phyloP scores from a whole-genome alignment of 805 yeast genomes.

The Kurtzmaniella cleridarum region DNA sequence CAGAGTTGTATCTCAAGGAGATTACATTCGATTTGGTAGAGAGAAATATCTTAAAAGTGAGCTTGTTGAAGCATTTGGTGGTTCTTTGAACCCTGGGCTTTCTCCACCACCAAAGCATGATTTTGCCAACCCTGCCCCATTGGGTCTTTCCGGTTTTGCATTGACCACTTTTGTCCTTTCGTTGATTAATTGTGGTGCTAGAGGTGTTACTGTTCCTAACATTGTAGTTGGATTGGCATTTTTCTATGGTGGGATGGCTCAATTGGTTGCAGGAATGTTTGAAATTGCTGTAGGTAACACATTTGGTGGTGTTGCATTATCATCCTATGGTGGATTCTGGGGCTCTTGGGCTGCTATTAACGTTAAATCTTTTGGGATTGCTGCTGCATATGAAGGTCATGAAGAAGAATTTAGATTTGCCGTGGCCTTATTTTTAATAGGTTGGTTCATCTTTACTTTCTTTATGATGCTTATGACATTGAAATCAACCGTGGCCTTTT shows the following conservation, averaged over 20 bases:
- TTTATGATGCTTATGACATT: constrained; percentile 36
- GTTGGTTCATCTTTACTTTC: constrained; percentile 42
- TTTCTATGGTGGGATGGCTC: constrained; percentile 71
- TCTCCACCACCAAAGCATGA: constrained; percentile 38
- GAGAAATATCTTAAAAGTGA: constrained; percentile 62
- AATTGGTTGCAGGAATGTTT: constrained; percentile 69
- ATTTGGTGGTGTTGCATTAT: constrained; percentile 62
- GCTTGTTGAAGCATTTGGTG: constrained; percentile 68
- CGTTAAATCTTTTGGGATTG: constrained; percentile 32
- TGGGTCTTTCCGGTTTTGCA: constrained; percentile 70
- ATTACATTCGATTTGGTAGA: constrained; percentile 66
- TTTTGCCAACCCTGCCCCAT: constrained; percentile 70
- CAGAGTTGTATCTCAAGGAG: constrained; percentile 43
- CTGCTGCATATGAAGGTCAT: constrained; percentile 25
- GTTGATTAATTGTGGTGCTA: constrained; percentile 57
- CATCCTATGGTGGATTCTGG: constrained; percentile 73
- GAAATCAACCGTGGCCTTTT: constrained; percentile 40
- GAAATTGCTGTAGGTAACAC: constrained; percentile 74
- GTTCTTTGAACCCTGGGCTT: constrained; percentile 68
- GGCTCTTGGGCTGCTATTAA: constrained; percentile 63
- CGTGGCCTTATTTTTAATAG: constrained; percentile 32
- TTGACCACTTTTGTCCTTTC: constrained; percentile 63
- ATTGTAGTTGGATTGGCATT: constrained; percentile 61
- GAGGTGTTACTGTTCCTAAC: constrained; percentile 58
- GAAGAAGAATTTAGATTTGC: constrained; percentile 26